phyloP scores from a whole-genome alignment of 2,329 filamentous ascomycete genomes.

The Diaporthe citriasiana region DNA sequence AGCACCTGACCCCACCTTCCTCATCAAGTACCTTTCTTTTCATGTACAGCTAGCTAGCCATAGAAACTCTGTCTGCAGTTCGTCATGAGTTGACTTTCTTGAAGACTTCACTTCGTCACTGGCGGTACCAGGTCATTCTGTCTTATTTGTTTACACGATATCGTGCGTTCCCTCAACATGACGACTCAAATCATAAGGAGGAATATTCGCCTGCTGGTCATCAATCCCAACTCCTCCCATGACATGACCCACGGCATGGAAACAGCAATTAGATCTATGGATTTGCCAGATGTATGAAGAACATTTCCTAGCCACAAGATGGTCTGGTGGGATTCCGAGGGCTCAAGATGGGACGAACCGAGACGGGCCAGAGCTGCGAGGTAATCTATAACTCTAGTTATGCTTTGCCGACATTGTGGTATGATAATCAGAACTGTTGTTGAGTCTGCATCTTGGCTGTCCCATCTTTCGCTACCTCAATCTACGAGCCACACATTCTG shows the following conservation, averaged over 20 bases:
- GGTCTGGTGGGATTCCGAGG: not conserved
- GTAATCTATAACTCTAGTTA: not conserved
- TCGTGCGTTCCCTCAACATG: conserved; percentile 44
- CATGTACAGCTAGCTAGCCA: too few relatives aligned
- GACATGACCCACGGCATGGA: conserved; percentile 79
- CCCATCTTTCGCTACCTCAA: not conserved
- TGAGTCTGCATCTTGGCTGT: not conserved
- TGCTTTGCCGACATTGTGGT: not conserved
- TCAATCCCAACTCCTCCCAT: conserved; percentile 84
- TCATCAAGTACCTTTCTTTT: conserved; percentile 6
- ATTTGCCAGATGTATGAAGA: conserved; percentile 54
- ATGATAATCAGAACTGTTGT: not conserved
- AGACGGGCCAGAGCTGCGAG: not conserved
- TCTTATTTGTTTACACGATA: not conserved
- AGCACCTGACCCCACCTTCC: conserved; percentile 24
- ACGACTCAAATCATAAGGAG: conserved; percentile 49
- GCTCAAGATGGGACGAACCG: not conserved
- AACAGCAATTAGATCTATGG: conserved; percentile 59
- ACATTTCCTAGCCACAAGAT: not conserved
- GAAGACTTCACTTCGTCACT: not conserved
- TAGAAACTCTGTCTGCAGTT: not conserved
- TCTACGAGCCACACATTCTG: not conserved
- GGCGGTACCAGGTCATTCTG: not conserved
- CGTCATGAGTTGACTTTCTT: not conserved
- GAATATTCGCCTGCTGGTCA: conserved; percentile 71